Percentiles rank a stretch among this genome's conserved stretches.
Evolutionary conservation across 1,284 basidiomycete species (phyloP).

Genomic region (Melanopsichium pennsylvanicum): DNA sequence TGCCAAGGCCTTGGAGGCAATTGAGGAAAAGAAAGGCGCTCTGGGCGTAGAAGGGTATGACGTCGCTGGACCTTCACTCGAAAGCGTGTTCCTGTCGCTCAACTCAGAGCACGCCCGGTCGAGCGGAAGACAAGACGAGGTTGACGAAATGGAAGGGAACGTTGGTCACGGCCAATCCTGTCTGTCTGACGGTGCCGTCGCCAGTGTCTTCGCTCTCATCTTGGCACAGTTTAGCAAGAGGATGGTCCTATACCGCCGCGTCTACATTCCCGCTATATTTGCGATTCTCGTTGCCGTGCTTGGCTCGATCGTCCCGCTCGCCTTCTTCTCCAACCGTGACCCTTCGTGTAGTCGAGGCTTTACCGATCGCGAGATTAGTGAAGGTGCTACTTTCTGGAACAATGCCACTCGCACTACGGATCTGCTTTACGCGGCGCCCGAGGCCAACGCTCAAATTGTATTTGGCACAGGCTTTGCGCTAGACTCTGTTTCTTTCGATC

Average conservation of each 20-base stretch:
- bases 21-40: constrained; percentile 69
- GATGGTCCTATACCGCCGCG: constrained; percentile 72
- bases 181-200: constrained; percentile 70
- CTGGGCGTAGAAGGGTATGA: constrained; percentile 72
- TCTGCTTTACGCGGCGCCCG: constrained; percentile 24
- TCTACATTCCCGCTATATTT: constrained; percentile 75
- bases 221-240: constrained; percentile 79
- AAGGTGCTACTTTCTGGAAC: constrained; percentile 19
- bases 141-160: constrained; percentile 39
- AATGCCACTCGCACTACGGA: constrained; percentile 10
- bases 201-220: constrained; percentile 72
- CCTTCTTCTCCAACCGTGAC: constrained; percentile 72
- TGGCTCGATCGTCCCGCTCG: constrained; percentile 74
- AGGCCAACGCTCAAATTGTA: constrained; percentile 13
- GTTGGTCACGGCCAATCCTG: constrained; percentile 55
- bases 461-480: constrained; percentile 29
- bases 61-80: constrained; percentile 76
- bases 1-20: constrained; percentile 71
- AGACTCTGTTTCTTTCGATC: constrained; percentile 9
- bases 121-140: constrained; percentile 26
- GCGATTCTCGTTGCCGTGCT: constrained; percentile 73
- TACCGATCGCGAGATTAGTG: constrained; percentile 63
- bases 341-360: constrained; percentile 69
- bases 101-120: constrained; percentile 68
- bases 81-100: constrained; percentile 79